Conservation (phyloP, 192 early-diverging fungal genomes). For the Coemansia sp. region DNA sequence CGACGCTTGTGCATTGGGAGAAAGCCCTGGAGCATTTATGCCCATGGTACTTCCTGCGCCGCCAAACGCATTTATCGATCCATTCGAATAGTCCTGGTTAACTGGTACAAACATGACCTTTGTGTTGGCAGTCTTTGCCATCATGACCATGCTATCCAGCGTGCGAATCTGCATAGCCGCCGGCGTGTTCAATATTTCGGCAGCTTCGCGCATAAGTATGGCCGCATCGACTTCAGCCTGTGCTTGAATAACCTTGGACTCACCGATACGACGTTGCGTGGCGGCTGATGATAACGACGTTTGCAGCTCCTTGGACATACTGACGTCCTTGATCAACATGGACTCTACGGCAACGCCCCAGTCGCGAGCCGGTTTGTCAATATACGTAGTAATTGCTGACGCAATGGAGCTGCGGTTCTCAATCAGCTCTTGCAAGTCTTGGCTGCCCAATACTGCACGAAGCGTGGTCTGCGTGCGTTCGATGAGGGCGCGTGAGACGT, state of each 20-base stretch:
- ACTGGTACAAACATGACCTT: conserved; percentile 73
- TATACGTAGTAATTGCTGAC: conserved; percentile 79
- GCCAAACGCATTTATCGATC: conserved; percentile 50
- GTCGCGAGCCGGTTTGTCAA: conserved; percentile 69
- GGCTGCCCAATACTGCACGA: conserved; percentile 77
- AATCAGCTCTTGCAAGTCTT: conserved; percentile 82
- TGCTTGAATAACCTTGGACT: conserved; percentile 89
- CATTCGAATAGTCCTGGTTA: conserved; percentile 52
- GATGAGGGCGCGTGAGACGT: conserved; percentile 75
- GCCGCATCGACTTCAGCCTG: conserved; percentile 83
- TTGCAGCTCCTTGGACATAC: conserved; percentile 73
- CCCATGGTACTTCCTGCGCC: conserved; percentile 44
- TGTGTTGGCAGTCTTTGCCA: conserved; percentile 72
- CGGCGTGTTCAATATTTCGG: conserved; percentile 85
- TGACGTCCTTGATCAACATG: conserved; percentile 86
- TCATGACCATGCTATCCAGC: conserved; percentile 76
- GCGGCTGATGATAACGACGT: conserved; percentile 83
- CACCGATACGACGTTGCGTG: conserved; percentile 84
- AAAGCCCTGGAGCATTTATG: conserved; percentile 14
- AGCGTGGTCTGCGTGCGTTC: conserved; percentile 92
- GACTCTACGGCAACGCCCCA: conserved; percentile 83
- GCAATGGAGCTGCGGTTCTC: conserved; percentile 89
- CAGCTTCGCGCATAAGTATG: conserved; percentile 90
- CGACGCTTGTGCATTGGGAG: neutral
- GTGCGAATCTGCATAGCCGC: conserved; percentile 87